phyloP scores from a whole-genome alignment of 768 basidiomycete genomes.

The Lactarius pseudohatsudake region DNA sequence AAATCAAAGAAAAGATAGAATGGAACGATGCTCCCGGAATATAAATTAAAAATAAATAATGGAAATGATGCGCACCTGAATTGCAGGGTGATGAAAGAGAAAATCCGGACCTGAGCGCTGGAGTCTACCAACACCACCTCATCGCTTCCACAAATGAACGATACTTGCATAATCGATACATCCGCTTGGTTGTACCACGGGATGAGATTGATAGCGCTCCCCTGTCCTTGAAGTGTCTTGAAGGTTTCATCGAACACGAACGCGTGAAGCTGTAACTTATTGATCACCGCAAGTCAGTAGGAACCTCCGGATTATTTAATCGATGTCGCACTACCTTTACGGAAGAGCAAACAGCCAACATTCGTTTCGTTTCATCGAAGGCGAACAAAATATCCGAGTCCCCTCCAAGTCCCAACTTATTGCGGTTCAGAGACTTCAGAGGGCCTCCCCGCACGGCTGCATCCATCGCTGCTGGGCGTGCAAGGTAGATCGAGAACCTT shows the following conservation, averaged over 20 bases:
- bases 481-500: conserved; percentile 2
- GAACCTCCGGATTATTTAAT: not conserved
- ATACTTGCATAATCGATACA: conserved; percentile 36
- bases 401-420: conserved; percentile 43
- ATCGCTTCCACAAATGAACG: conserved; percentile 50
- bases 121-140: conserved; percentile 53
- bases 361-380: conserved; percentile 51
- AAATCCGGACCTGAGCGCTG: conserved; percentile 28
- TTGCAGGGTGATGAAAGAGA: conserved; percentile 44
- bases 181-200: conserved; percentile 42
- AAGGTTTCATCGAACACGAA: conserved; percentile 34
- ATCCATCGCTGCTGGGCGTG: not conserved
- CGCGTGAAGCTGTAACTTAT: conserved; percentile 41
- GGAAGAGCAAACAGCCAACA: conserved; percentile 46
- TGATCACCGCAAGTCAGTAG: not conserved
- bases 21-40: no score
- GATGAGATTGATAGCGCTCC: conserved; percentile 41
- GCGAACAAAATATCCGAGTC: conserved; percentile 41
- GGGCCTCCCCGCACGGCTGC: not conserved
- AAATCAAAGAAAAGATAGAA: no score
- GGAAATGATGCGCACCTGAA: conserved; percentile 42
- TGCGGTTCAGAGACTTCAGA: conserved; percentile 37
- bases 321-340: conserved; percentile 38
- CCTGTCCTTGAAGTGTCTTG: conserved; percentile 25
- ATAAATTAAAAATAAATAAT: no score